Percentiles rank a stretch among this genome's conserved stretches.
phyloP scores from a whole-genome alignment of 345 rosid genomes.

The Dipteronia sinensis region DNA sequence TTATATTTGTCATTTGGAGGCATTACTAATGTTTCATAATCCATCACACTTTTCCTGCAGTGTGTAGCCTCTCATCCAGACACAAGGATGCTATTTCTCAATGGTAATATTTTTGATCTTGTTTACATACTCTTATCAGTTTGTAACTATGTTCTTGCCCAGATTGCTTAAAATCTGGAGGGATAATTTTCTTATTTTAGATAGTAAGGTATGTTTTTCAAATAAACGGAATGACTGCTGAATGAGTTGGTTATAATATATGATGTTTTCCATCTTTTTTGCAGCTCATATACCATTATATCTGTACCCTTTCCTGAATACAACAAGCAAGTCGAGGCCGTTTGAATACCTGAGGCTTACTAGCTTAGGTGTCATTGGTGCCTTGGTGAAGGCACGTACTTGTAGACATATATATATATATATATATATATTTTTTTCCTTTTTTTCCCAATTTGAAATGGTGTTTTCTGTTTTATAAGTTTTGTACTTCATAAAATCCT shows the following conservation, averaged over 20 bases:
- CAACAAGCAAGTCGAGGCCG: slow-evolving; percentile 96
- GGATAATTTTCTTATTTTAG: neutral
- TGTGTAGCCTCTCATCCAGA: slow-evolving; percentile 99
- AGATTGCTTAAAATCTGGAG: neutral
- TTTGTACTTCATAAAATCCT: neutral
- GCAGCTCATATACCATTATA: slow-evolving; percentile 98
- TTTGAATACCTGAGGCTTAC: slow-evolving; percentile 96
- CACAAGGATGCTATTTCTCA: slow-evolving; percentile 89
- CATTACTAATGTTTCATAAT: slow-evolving; percentile 14
- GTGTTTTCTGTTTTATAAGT: slow-evolving; percentile 1
- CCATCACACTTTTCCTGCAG: slow-evolving; percentile 48
- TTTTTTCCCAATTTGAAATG: neutral
- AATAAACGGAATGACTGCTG: neutral
- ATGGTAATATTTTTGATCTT: slow-evolving; percentile 54
- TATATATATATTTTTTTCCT: neutral
- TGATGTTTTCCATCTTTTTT: slow-evolving; percentile 1
- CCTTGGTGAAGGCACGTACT: slow-evolving; percentile 84
- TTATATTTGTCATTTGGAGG: slow-evolving; percentile 12
- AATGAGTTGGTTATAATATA: neutral
- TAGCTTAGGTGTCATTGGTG: slow-evolving; percentile 99
- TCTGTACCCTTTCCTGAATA: slow-evolving; percentile 92
- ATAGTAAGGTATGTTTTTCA: neutral
- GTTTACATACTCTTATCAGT: slow-evolving; percentile 3
- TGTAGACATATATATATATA: no score
- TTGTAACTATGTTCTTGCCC: neutral